Base-by-base conservation (phyloP, 768 basidiomycete genomes). In the Suillus plorans region DNA sequence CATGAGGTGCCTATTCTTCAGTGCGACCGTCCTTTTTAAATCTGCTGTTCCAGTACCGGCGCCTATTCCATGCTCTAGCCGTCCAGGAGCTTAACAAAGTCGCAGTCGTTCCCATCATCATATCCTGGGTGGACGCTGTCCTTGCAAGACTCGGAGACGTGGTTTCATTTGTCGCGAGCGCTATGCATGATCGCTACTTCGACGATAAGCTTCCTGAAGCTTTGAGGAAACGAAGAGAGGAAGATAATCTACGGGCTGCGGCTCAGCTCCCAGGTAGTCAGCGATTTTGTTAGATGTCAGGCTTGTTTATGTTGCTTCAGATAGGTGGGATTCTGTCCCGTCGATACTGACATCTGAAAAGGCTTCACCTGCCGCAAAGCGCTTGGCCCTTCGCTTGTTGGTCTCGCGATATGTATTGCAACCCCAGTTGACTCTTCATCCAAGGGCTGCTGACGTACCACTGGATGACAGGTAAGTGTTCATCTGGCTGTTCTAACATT, bases 61-160 rank as follows among this genome's bases (percentile, higher is more conserved):
- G 72, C 59, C 72, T 80, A 44, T 85, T 86, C 69, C 84, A 82
- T 61, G 53, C 65, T 37, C 76, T 84, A 56, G 84, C 82, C 13
- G 72, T 78, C 14, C 73, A 71, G 41, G 73, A 78, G 39, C 47
- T 73, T n/a, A 37, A 67, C 5, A 63, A 66, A 14, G 67, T 63
- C n/a, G 56, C 73, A 41, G 58, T 71, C 41, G 50, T 75, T n/a
- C 63, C 73, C 4, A 71, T 79, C 14, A 65, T 83, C n/a, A 75
- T 87, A 60, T 91, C 85, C 69, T 91, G 88, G 87, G 85, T 85
- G 12, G 90, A 92, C 64, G 76, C 82, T 57, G 63, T 91, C 8
- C 70, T 92, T 28, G 82, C 82, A 12, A 85, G 80, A 67, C 70
- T 92, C 7, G 80, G 83, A 39, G 77, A 82, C 58, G 73, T 75